A percentile compares a stretch with the other conserved stretches of the same genome.
Evolutionary conservation across 2,329 filamentous ascomycete species (phyloP).

Genomic region (Sclerotinia trifoliorum): DNA sequence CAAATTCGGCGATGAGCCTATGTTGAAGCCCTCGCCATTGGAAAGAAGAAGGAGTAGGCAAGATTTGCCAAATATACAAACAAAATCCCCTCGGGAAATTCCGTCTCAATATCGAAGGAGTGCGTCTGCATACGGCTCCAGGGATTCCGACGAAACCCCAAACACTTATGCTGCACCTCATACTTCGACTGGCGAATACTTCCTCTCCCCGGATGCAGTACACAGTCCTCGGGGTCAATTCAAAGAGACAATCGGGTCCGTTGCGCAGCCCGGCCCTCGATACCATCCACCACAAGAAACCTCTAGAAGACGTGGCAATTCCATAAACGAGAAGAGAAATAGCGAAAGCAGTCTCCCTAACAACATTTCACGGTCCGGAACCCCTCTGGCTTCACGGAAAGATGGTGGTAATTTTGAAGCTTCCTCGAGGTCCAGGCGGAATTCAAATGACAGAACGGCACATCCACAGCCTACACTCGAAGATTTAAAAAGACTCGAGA

Average conservation of each 20-base stretch:
- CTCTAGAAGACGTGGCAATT: constrained; percentile 35
- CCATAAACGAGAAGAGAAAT: constrained; percentile 36
- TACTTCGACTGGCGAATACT: constrained; percentile 41
- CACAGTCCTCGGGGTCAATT: constrained; percentile 17
- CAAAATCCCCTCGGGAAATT: constrained; percentile 37
- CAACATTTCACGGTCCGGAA: constrained; percentile 27
- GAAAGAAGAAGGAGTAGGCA: constrained; percentile 36
- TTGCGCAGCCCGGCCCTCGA: constrained; percentile 41
- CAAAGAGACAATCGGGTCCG: constrained; percentile 30
- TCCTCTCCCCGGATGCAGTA: constrained; percentile 50
- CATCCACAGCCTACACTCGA: constrained; percentile 34
- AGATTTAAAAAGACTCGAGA: constrained; percentile 27
- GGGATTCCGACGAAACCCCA: constrained; percentile 29
- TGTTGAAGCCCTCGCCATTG: constrained; percentile 25
- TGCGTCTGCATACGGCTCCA: constrained; percentile 33
- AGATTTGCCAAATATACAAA: constrained; percentile 39
- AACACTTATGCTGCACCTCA: constrained; percentile 38
- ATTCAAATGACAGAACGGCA: constrained; percentile 32
- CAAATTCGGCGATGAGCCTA: constrained; percentile 1
- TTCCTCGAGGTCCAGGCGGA: constrained; percentile 26
- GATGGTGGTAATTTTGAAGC: constrained; percentile 29
- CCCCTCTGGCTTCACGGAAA: constrained; percentile 30
- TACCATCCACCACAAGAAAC: constrained; percentile 39
- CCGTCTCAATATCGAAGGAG: constrained; percentile 38
- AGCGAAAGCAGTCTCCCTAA: constrained; percentile 27